Conservation (phyloP, 1,284 basidiomycete species). For the Fomitopsis palustris region DNA sequence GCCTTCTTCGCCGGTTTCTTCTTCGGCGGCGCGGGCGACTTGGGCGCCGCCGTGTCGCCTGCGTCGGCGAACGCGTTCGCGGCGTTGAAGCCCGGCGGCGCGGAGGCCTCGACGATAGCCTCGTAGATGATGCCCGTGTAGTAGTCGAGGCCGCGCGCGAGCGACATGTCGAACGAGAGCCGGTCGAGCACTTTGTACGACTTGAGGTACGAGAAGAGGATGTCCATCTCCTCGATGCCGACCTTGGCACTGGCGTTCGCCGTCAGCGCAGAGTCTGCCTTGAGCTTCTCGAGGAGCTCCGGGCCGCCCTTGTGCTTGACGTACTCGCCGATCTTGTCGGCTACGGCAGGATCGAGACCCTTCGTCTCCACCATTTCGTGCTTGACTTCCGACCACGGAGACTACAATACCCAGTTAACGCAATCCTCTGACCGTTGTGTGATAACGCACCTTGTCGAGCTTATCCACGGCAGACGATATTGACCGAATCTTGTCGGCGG, state of each 20-base stretch:
- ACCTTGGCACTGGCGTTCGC: constrained; percentile 76
- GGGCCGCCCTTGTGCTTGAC: constrained; percentile 91
- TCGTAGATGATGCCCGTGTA: constrained; percentile 99
- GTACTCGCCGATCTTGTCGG: constrained; percentile 96
- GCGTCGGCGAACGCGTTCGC: constrained; percentile 45
- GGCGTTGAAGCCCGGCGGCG: constrained; percentile 76
- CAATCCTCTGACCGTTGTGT: neutral
- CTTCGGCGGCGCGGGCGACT: constrained; percentile 31
- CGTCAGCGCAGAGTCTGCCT: constrained; percentile 63
- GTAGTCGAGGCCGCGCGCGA: constrained; percentile 96
- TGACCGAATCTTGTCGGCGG: constrained; percentile 85
- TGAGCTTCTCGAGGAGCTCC: constrained; percentile 76
- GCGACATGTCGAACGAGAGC: constrained; percentile 95
- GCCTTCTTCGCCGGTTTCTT: constrained; percentile 57
- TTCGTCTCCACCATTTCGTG: constrained; percentile 98
- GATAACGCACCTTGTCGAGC: constrained; percentile 80
- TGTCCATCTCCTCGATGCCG: constrained; percentile 88
- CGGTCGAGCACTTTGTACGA: constrained; percentile 81
- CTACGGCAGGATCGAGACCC: constrained; percentile 78
- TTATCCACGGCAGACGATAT: constrained; percentile 99
- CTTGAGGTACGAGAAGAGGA: constrained; percentile 83
- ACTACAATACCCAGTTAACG: constrained; percentile 34
- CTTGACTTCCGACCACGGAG: constrained; percentile 90
- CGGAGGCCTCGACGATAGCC: constrained; percentile 90
- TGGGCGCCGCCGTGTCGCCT: constrained; percentile 18